Evolutionary conservation across 169 alveolate genomes (phyloP), one percentile per base, ranked within the genome.

Genomic region (Cryptosporidium sp.): DNA sequence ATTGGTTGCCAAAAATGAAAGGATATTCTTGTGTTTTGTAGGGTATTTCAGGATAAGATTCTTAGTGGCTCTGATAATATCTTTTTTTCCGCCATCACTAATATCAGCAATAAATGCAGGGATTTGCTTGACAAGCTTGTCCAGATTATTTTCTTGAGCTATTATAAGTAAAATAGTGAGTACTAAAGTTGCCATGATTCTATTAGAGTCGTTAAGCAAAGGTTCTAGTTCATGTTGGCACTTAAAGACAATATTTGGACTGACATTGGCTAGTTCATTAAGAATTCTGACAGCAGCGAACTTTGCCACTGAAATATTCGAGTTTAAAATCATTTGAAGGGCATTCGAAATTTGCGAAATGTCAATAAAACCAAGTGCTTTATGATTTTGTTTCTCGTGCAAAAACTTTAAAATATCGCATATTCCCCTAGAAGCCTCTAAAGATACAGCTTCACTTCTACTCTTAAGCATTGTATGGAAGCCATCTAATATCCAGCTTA

Each of bases 81-180:
- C 98, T 16, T 96, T 93, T 86, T 96, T 96, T 85, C 96, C 95
- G 52, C 94, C 95, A n/a, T 96, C 97, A 7, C 97, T 95, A 35
- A 89, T 93, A 10, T 93, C 96, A 33, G 94, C 91, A 91, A 94
- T 86, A 84, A 94, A 94, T 67, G 94, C 84, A 21, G 96, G 86
- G 69, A 96, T 96, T 91, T 96, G 98, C 87, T 93, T 94, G 75
- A 97, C 95, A 68, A 97, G 94, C 86, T 96, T 95, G 85, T 97
- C 99, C 65, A 97, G 97, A 80, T 96, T 97, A 33, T 93, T 87
- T 85, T 98, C 99, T 65, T 96, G 96, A 62, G 99, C 99, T 10
- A 98, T 96, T 93, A 97, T 97, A 70, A 98, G 94, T 80, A 98
- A 92, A 33, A 99, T 97, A 9, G 99, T 94, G 69, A 98, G 94